A percentile compares a stretch with the other conserved stretches of the same genome.
Conservation (phyloP, 225 moss, liverwort and hornwort species). For the Pleurozium schreberi region DNA sequence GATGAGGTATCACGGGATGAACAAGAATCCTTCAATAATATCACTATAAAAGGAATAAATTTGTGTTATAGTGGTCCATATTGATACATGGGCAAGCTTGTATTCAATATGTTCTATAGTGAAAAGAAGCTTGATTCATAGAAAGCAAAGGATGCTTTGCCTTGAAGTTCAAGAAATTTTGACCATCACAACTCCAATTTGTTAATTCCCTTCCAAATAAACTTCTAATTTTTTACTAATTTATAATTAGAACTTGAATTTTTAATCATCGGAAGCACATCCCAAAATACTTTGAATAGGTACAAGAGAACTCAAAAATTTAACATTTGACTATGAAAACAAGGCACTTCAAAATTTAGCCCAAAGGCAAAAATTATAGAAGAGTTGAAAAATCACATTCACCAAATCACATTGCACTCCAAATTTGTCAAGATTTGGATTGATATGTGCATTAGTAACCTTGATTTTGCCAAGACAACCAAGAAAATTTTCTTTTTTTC, state of each 20-base stretch:
- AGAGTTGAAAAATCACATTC: neutral
- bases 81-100: neutral
- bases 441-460: neutral
- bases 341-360: neutral
- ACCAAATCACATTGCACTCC: neutral
- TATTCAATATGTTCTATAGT: neutral
- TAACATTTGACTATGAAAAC: neutral
- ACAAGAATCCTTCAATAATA: too few species aligned
- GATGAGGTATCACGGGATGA: neutral
- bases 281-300: neutral
- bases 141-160: neutral
- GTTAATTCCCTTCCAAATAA: neutral
- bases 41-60: accelerated
- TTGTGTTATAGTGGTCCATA: neutral
- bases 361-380: neutral
- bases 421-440: neutral
- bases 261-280: accelerated
- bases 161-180: neutral
- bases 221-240: accelerated
- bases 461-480: accelerated
- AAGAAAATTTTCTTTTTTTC: neutral
- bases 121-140: neutral
- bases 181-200: accelerated
- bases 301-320: neutral
- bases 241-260: neutral